phyloP scores from a whole-genome alignment of 768 basidiomycete genomes.

The Cyathus striatus region DNA sequence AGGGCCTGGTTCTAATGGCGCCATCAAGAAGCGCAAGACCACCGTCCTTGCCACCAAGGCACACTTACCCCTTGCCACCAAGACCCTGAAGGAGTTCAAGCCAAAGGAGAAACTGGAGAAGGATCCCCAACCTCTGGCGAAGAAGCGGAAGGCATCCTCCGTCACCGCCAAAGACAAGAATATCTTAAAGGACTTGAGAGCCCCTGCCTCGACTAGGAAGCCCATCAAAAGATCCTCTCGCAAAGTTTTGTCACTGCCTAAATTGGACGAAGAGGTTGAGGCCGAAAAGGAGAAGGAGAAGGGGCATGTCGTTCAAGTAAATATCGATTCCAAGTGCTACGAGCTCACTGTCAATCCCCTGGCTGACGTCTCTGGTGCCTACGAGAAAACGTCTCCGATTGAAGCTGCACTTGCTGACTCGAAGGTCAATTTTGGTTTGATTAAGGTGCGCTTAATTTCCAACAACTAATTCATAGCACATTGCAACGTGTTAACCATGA shows the following conservation, averaged over 20 bases:
- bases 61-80: conserved; percentile 26
- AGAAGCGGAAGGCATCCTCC: conserved; percentile 56
- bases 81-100: conserved; percentile 40
- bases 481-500: conserved; percentile 3
- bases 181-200: conserved; percentile 35
- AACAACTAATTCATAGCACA: not conserved
- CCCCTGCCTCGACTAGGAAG: conserved; percentile 27
- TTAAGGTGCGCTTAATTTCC: conserved; percentile 37
- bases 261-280: conserved; percentile 47
- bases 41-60: conserved; percentile 52
- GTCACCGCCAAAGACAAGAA: conserved; percentile 25
- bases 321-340: conserved; percentile 72
- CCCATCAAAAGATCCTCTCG: conserved; percentile 31
- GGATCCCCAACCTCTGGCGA: conserved; percentile 39
- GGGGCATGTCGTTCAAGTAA: conserved; percentile 38
- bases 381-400: conserved; percentile 37
- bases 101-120: conserved; percentile 23
- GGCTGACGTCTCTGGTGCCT: conserved; percentile 72
- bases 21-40: conserved; percentile 63
- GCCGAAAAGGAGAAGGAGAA: conserved; percentile 22
- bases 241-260: conserved; percentile 56
- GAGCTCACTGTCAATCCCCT: conserved; percentile 75
- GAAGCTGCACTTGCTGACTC: conserved; percentile 25
- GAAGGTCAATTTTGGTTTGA: conserved; percentile 31
- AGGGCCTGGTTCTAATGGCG: conserved; percentile 25